Evolutionary conservation across 495 filamentous ascomycete species (phyloP), one percentile per base, ranked within the genome.

Genomic region (Lichenothelia convexa): DNA sequence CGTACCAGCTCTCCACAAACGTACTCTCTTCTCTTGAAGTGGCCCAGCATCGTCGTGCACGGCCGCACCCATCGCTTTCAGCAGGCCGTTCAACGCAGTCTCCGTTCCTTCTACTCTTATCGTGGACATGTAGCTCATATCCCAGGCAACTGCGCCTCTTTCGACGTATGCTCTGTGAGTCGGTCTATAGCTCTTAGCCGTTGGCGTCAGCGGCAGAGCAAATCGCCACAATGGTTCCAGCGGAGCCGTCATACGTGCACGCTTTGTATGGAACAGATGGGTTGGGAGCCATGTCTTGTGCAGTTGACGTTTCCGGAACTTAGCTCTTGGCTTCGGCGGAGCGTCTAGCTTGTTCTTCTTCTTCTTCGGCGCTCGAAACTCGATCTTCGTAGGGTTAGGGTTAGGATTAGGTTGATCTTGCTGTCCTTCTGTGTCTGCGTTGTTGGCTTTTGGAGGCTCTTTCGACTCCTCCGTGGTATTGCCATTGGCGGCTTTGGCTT

Each of bases 271-370:
- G 62, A 74, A 97, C 36, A 93, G 54, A 49, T 97, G 89, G 13
- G 89, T 93, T 2, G 89, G 91, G 3, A 97, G 65, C 89, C 89
- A 95, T 0, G 75, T 78, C 62, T 97, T 97, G 53, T 78, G 67
- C 21, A 71, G 54, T 53, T 97, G 89, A 1, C 89, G 73, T 59
- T 85, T 93, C 41, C 74, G 71, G 46, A 76, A 94, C 43, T 77
- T 85, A 9, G 74, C 65, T 16, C 71, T 65, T 2, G 75, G 61
- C 31, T 67, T 67, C 0, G 68, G 66, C 1, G 83, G 78, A 3
- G 66, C 61, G 21, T 78, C 75, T 5, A 92, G 61, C 27, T 59
- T 64, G 46, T 82, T 69, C 38, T 73, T 75, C 41, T 76, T 76
- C 40, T 81, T 32, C 34, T 31, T 41, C 42, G 19, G 7, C 21